Conservation (phyloP, 2,329 filamentous ascomycete species). For the Aureobasidium lini region DNA sequence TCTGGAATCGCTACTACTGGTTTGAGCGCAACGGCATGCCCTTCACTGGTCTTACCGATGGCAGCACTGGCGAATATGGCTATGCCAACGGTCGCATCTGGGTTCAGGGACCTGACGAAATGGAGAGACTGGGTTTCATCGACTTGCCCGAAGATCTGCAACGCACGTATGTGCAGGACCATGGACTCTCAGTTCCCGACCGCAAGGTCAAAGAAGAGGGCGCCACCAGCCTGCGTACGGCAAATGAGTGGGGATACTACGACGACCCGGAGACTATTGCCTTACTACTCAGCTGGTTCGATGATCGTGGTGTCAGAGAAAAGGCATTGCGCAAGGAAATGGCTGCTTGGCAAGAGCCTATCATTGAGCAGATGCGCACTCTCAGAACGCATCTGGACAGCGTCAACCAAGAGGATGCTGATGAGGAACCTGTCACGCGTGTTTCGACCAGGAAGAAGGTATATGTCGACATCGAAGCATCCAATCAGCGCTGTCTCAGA, state of each 20-base stretch:
- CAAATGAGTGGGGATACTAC: conserved; percentile 85
- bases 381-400: conserved; percentile 64
- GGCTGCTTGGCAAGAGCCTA: conserved; percentile 64
- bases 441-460: conserved; percentile 58
- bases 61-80: conserved; percentile 76
- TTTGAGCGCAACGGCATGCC: conserved; percentile 99
- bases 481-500: conserved; percentile 51
- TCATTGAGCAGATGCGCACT: conserved; percentile 70
- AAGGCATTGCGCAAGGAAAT: conserved; percentile 83
- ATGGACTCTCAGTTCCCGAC: conserved; percentile 75
- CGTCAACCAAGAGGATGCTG: conserved; percentile 41
- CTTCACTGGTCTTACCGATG: conserved; percentile 76
- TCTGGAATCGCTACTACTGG: conserved; percentile 99
- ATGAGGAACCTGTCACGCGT: conserved; percentile 41
- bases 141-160: conserved; percentile 65
- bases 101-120: conserved; percentile 89
- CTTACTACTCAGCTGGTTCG: conserved; percentile 77
- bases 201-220: conserved; percentile 84
- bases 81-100: conserved; percentile 95
- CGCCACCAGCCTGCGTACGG: conserved; percentile 64
- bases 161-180: conserved; percentile 67
- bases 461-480: conserved; percentile 46
- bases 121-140: conserved; percentile 80
- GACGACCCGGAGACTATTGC: conserved; percentile 73
- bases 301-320: conserved; percentile 79